phyloP scores from a whole-genome alignment of 306 rosid genomes.

The Begonia masoniana region DNA sequence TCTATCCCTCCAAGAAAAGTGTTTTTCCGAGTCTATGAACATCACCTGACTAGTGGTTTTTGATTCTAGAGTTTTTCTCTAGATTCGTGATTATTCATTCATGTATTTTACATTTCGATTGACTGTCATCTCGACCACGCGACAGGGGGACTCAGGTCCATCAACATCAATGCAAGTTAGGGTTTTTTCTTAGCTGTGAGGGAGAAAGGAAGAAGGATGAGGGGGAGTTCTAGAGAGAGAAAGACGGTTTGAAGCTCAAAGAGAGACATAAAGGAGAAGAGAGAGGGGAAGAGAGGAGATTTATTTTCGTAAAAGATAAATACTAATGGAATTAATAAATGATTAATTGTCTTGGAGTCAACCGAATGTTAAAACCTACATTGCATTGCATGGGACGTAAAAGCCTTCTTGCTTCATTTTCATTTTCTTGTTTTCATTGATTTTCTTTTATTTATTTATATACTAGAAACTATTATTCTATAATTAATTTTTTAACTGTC shows the following conservation, averaged over 20 bases:
- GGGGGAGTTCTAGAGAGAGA: background rate
- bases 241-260: background rate
- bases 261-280: constrained; percentile 6
- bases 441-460: too few species aligned
- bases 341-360: constrained; percentile 18
- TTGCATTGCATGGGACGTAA: constrained; percentile 2
- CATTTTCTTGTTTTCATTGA: background rate
- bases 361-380: constrained; percentile 8
- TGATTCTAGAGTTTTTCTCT: too few species aligned
- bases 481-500: too few species aligned
- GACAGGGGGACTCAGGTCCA: background rate
- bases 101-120: too few species aligned
- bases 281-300: constrained; percentile 8
- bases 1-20: too few species aligned
- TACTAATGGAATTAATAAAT: constrained; percentile 19
- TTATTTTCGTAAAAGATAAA: constrained; percentile 14
- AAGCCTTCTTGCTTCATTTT: background rate
- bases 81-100: too few species aligned
- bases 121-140: too few species aligned
- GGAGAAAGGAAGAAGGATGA: too few species aligned
- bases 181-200: background rate
- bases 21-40: too few species aligned
- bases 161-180: background rate
- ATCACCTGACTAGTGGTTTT: too few species aligned
- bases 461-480: too few species aligned